A percentile compares a stretch with the other conserved stretches of the same genome.
Evolutionary conservation across 139 green algal genomes (phyloP).

Genomic region (Picochlorum sp.): DNA sequence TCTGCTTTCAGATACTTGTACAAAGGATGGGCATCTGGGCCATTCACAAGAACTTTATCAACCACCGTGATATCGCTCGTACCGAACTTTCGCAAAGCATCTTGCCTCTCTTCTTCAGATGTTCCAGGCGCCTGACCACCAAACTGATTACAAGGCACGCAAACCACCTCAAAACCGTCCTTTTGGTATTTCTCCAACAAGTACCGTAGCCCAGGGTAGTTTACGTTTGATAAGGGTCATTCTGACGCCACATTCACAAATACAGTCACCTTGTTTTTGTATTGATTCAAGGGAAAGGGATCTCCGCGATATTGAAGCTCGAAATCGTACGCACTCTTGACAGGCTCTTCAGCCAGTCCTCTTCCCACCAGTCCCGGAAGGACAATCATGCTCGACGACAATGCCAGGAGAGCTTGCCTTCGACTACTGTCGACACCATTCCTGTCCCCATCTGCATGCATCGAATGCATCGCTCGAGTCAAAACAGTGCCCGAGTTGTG

Average conservation of each 20-base stretch:
- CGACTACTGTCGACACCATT: too few relatives aligned
- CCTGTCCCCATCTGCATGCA: too few relatives aligned
- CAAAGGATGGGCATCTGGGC: slow-evolving; percentile 56
- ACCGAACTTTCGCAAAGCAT: slow-evolving; percentile 78
- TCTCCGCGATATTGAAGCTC: slow-evolving; percentile 40
- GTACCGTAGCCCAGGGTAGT: slow-evolving; percentile 56
- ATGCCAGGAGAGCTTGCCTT: slow-evolving; percentile 1
- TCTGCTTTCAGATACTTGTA: slow-evolving; percentile 66
- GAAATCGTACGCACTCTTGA: slow-evolving; percentile 37
- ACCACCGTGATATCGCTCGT: slow-evolving; percentile 48
- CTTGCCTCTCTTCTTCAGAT: slow-evolving; percentile 70
- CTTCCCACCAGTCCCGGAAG: background rate
- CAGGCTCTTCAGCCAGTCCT: background rate
- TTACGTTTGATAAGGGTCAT: slow-evolving; percentile 66
- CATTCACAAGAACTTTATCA: slow-evolving; percentile 56
- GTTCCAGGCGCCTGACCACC: slow-evolving; percentile 69
- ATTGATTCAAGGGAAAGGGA: slow-evolving; percentile 26
- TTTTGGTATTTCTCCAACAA: slow-evolving; percentile 58
- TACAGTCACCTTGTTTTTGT: slow-evolving; percentile 48
- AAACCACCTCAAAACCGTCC: slow-evolving; percentile 72
- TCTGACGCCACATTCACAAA: slow-evolving; percentile 68
- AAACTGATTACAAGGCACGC: slow-evolving; percentile 86
- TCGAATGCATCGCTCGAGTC: too few relatives aligned
- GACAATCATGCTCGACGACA: background rate
- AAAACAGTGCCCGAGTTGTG: too few relatives aligned